Evolutionary conservation across 2,329 filamentous ascomycete genomes (phyloP).

Genomic region (Leptographium procerum): DNA sequence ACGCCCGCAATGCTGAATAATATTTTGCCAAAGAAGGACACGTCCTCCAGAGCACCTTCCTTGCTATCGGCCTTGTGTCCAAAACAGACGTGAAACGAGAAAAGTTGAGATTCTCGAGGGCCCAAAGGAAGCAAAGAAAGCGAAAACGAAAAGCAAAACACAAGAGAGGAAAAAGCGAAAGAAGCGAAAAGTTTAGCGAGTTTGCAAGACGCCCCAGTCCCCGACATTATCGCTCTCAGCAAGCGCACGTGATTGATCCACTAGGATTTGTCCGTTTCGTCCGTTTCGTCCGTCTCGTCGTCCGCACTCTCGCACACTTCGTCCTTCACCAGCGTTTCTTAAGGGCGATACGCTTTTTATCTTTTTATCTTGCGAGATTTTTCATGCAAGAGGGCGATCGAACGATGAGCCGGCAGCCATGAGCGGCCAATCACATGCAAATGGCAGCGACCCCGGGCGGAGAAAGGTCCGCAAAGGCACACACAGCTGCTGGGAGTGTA

Average conservation of each 20-base stretch:
- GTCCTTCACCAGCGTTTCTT: neutral
- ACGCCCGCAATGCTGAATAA: neutral
- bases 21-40: too few species aligned
- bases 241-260: neutral
- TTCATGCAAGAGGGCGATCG: neutral
- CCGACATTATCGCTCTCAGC: neutral
- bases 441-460: constrained; percentile 20
- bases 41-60: neutral
- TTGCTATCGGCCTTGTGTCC: neutral
- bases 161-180: neutral
- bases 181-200: too few species aligned
- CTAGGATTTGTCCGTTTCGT: neutral
- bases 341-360: neutral
- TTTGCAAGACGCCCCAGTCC: neutral
- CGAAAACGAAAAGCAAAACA: neutral
- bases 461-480: constrained; percentile 41
- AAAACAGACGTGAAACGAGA: neutral
- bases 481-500: constrained; percentile 44
- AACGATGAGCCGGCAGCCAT: neutral
- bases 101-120: neutral
- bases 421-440: constrained; percentile 4
- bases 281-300: neutral
- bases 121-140: neutral
- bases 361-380: neutral
- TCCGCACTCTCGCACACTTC: too few species aligned